Evolutionary conservation across 495 filamentous ascomycete genomes (phyloP), one percentile per base, ranked within the genome.

Genomic region (Neurospora intermedia): DNA sequence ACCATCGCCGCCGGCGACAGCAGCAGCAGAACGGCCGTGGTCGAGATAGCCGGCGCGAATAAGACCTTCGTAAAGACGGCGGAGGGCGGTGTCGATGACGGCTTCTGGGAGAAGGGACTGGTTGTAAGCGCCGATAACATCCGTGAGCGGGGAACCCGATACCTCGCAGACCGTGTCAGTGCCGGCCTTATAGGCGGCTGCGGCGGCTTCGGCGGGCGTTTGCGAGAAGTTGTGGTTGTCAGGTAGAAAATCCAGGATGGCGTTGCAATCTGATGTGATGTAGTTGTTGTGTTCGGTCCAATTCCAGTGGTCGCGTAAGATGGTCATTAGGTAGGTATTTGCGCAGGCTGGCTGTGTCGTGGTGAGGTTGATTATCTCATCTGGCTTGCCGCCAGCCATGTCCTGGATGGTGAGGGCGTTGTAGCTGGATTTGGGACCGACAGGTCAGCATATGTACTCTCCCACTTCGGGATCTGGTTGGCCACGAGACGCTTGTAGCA

Each of bases 301-400:
- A 72, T 80, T 81, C 83, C 84, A 86, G 77, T 84, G 82, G 40
- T 84, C 80, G 23, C 84, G 81, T 39, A 86, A 79, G 9, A 85
- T 76, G 69, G 80, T 74, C 74, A 85, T 75, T 2, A 86, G 72
- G 40, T 83, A 86, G 0, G 75, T 73, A 70, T 76, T 81, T 6
- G 84, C 83, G 69, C 85, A 86, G 1, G 83, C 78, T 4, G 84
- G 85, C 35, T 4, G 6, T 6, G 35, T 3, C 6, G 35, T 38
- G 2, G 35, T 38, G 35, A 38, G 35, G 35, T 38, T 38, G 35
- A 38, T 38, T 38, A 38, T 38, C 35, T 38, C 35, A 4, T 38
- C 35, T 38, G 4, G 35, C 2, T 38, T 38, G 35, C 35, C 35
- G 35, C 35, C 35, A 0, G 35, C 35, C 35, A 38, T 38, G 4